Percentiles rank a stretch among this genome's conserved stretches.
Conservation (phyloP, 164 flowering plant species). For the Magnolia kwangsiensis region DNA sequence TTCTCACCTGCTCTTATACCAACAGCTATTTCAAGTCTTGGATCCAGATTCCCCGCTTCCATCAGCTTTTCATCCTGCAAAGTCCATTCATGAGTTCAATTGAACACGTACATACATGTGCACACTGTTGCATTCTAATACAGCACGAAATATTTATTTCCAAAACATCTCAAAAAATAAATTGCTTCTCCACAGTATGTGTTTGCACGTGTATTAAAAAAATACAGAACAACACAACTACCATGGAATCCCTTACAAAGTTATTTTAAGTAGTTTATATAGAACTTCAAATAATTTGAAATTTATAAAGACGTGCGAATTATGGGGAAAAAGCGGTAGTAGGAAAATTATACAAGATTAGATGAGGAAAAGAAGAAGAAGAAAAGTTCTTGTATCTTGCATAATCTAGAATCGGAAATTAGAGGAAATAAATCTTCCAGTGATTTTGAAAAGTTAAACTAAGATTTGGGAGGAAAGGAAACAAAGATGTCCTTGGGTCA, state of each 20-base stretch:
- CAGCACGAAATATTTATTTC: not conserved
- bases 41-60: slow-evolving; percentile 40
- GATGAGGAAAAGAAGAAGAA: no score
- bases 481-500: no score
- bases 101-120: not conserved
- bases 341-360: no score
- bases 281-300: no score
- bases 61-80: slow-evolving; percentile 68
- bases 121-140: not conserved
- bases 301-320: no score
- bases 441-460: not conserved
- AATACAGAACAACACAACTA: no score
- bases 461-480: not conserved
- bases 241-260: no score
- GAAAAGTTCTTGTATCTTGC: no score
- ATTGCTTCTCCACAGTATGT: not conserved
- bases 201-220: not conserved
- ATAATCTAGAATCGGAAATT: no score
- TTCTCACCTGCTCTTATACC: slow-evolving; percentile 83
- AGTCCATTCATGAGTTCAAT: not conserved
- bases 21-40: slow-evolving; percentile 64
- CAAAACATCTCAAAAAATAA: not conserved
- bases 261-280: no score
- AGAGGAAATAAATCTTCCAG: no score
- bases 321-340: no score